Percentiles rank a stretch among this genome's conserved stretches.
phyloP scores from a whole-genome alignment of 345 rosid genomes.

The Eucalyptus pauciflora region DNA sequence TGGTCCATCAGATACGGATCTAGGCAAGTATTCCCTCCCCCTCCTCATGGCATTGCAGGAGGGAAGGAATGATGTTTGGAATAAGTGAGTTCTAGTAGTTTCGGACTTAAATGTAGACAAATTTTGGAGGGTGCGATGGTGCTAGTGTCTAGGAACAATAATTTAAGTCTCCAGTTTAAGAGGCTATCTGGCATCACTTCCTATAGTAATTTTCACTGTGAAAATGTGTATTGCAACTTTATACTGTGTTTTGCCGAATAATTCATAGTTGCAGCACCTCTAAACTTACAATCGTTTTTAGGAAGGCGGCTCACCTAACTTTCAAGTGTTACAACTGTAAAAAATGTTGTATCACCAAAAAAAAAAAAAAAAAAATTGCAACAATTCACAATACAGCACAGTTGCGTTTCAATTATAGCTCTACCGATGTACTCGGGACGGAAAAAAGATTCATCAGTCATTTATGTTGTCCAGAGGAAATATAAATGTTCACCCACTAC shows the following conservation, averaged over 20 bases:
- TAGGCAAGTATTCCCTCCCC: too few species aligned
- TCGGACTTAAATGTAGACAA: too few species aligned
- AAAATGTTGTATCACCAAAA: too few species aligned
- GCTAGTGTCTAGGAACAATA: background rate
- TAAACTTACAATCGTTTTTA: rapidly evolving
- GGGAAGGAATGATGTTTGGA: rapidly evolving
- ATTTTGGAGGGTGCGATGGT: background rate
- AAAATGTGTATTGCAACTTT: too few species aligned
- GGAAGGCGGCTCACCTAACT: rapidly evolving
- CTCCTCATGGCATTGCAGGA: too few species aligned
- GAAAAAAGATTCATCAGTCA: background rate
- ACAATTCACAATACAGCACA: background rate
- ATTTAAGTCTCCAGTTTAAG: background rate
- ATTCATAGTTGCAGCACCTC: too few species aligned
- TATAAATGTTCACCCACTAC: background rate
- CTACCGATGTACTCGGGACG: background rate
- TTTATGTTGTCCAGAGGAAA: background rate
- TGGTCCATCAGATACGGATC: too few species aligned
- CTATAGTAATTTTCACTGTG: too few species aligned
- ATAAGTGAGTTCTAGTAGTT: background rate
- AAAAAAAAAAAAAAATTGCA: background rate
- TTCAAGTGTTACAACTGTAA: too few species aligned
- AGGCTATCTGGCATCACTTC: background rate
- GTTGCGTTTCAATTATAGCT: background rate
- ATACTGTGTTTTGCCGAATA: too few species aligned